These are phyloP conservation scores for Hirsutella rhossiliensis DNA, from an alignment of 2,329 filamentous ascomycete species.

Conservation along the genomic window DNA sequence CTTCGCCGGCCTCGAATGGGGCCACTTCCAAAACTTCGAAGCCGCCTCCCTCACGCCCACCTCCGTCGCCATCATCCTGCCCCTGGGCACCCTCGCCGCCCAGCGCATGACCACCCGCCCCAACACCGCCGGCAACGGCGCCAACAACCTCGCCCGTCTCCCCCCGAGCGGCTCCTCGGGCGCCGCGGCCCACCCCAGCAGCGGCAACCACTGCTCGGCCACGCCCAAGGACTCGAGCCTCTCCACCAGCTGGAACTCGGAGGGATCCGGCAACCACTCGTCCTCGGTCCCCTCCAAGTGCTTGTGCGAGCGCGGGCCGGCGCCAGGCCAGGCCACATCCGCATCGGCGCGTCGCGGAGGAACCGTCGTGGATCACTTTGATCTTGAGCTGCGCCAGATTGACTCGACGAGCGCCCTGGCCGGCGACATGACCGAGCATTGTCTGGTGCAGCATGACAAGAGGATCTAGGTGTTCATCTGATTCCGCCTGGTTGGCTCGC, in stretches of 20 bases:
- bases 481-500: not conserved
- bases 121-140: slow-evolving; percentile 5
- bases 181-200: too few relatives aligned
- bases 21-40: slow-evolving; percentile 30
- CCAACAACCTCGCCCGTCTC: slow-evolving; percentile 7
- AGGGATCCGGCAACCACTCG: slow-evolving; percentile 6
- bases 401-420: slow-evolving; percentile 9
- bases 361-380: slow-evolving; percentile 11
- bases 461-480: slow-evolving; percentile 12
- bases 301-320: not conserved
- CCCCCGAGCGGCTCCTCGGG: not conserved
- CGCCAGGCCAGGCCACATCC: too few relatives aligned
- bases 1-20: slow-evolving; percentile 36
- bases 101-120: slow-evolving; percentile 26
- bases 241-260: slow-evolving; percentile 7
- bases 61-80: slow-evolving; percentile 37
- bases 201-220: too few relatives aligned
- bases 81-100: slow-evolving; percentile 38
- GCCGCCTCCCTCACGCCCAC: slow-evolving; percentile 36
- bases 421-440: slow-evolving; percentile 13
- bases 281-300: not conserved
- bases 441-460: slow-evolving; percentile 16
- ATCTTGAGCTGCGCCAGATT: slow-evolving; percentile 20
- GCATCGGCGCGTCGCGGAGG: not conserved
- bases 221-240: slow-evolving; percentile 8